Conservation (phyloP, 768 basidiomycete genomes). For the Rubroboletus satanas region DNA sequence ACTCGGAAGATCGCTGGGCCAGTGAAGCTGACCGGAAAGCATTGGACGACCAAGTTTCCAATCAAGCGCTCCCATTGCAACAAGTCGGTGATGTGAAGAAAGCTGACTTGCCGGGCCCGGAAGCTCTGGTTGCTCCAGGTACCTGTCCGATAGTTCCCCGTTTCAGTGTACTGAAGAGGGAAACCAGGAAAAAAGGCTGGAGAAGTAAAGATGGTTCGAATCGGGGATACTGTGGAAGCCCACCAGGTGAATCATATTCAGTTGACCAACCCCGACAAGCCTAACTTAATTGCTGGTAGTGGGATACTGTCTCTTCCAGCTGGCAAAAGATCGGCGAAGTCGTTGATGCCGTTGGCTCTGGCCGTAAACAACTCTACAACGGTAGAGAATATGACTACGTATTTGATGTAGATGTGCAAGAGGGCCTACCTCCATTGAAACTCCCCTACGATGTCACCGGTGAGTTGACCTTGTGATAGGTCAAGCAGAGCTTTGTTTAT, state of each 20-base stretch:
- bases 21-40: conserved; percentile 56
- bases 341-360: conserved; percentile 87
- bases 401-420: conserved; percentile 96
- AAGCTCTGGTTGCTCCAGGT: conserved; percentile 75
- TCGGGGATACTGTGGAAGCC: conserved; percentile 78
- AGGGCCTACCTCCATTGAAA: conserved; percentile 89
- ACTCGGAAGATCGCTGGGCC: conserved; percentile 69
- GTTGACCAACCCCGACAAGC: not conserved
- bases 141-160: not conserved
- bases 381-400: conserved; percentile 98
- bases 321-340: conserved; percentile 98
- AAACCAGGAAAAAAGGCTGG: conserved; percentile 82
- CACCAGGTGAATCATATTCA: conserved; percentile 62
- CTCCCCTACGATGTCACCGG: conserved; percentile 90
- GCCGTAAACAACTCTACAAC: conserved; percentile 86
- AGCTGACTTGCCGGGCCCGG: conserved; percentile 81
- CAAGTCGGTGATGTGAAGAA: conserved; percentile 94
- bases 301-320: conserved; percentile 61
- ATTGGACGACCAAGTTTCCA: conserved; percentile 73
- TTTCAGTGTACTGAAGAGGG: conserved; percentile 4
- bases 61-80: conserved; percentile 76
- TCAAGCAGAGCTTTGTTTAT: not conserved
- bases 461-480: conserved; percentile 29
- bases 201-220: conserved; percentile 88
- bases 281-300: conserved; percentile 46